phyloP scores from a whole-genome alignment of 768 basidiomycete species.

The Neoboletus brunneissimus region DNA sequence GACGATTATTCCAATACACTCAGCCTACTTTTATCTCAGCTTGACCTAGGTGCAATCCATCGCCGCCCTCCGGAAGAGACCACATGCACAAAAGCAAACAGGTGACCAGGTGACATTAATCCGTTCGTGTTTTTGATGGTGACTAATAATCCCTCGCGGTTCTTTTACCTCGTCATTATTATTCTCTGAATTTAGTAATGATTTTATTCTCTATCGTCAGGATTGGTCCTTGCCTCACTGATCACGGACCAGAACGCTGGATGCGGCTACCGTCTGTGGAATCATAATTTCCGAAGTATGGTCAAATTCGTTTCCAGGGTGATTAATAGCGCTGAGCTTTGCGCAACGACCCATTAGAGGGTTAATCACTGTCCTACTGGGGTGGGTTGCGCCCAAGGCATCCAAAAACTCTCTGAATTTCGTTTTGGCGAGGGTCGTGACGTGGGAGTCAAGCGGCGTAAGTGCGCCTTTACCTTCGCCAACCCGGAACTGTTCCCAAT shows the following conservation, averaged over 20 bases:
- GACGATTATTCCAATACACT: too few species aligned
- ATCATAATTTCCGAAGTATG: too few species aligned
- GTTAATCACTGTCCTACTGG: neutral
- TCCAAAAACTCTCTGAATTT: neutral
- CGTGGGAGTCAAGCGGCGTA: neutral
- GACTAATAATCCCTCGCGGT: neutral
- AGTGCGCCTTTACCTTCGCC: neutral
- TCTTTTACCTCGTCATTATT: neutral
- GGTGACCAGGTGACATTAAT: too few species aligned
- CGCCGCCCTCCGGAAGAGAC: neutral
- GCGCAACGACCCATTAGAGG: neutral
- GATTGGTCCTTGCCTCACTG: neutral
- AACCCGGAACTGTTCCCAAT: neutral
- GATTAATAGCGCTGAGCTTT: neutral
- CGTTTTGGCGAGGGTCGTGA: neutral
- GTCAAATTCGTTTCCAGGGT: neutral
- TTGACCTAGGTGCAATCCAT: neutral
- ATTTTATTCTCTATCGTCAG: neutral
- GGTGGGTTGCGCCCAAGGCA: neutral
- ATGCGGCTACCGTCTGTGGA: neutral
- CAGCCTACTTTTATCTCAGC: neutral
- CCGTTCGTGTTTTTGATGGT: too few species aligned
- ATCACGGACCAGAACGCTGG: neutral
- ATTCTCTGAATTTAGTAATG: too few species aligned
- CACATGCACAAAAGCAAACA: neutral